Evolutionary conservation across 352 stramenopile species (phyloP), one percentile per base, ranked within the genome.

Genomic region (Phytophthora litchii): DNA sequence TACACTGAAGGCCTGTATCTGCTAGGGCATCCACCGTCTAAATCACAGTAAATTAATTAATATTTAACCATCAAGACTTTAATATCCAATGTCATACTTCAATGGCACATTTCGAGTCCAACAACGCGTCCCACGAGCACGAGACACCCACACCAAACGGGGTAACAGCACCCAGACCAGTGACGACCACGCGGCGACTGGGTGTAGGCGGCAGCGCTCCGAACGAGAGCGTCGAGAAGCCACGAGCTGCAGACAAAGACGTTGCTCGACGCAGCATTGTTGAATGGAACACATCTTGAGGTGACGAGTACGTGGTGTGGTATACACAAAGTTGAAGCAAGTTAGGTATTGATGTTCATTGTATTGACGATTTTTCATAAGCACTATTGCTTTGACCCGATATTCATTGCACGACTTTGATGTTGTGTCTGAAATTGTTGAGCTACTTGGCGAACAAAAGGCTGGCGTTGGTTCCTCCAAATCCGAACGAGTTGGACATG

Each of bases 401-500:
- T 5, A 27, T 5, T 27, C 23, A 27, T 5, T 27, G 23, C 5
- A 27, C 5, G 5, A 5, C 5, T 27, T 27, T 27, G 23, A 27
- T 27, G 5, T 27, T 27, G 23, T 27, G 23, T 27, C 23, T 27
- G 23, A 27, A 27, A 27, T 27, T 27, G 23, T 27, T 5, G 23
- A 27, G 23, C 5, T 60, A 89, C 63, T 85, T 89, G 36, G 76
- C 63, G 43, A 92, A 92, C 45, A 75, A 81, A 8, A 92, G 59
- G 49, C 72, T 88, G 20, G 80, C 86, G 83, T 99, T 99, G 16
- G 94, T 98, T 27, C 96, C 96, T 41, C 95, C 95, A 74, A 99
- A 99, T 10, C 95, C 96, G 80, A 98, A 99, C 20, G 92, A 98
- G 68, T 98, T 99, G n/a, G 78, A 92, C 35, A 98, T 66, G 7